Base-by-base conservation (phyloP, 2,329 filamentous ascomycete species). In the Xylariaceae sp. region DNA sequence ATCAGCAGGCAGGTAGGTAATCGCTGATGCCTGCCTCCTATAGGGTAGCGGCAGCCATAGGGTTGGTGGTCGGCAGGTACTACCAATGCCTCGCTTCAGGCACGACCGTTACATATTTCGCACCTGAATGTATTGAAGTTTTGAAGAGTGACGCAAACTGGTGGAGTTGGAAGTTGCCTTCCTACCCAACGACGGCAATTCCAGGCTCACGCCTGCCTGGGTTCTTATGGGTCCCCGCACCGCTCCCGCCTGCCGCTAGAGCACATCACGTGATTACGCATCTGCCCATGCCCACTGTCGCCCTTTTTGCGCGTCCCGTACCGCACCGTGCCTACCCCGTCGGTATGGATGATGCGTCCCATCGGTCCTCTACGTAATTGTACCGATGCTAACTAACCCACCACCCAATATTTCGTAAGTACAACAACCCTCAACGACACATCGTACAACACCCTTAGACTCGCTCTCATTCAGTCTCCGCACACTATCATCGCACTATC, bases 221-320 rank as follows among this genome's bases (percentile, higher is more conserved):
- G 23, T 30, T 4, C 23, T 30, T 45, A n/a, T 45, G 41, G 41
- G 41, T 13, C 41, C n/a, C 13, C 10, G 13, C 5, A 45, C 41
- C 5, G 9, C 10, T n/a, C 11, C 41, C 41, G 13, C 41, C 41
- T 10, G 13, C 23, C 23, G 13, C 37, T 41, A 9, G 37, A 10
- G 37, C 9, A 10, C 11, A 41, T 34, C 67, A 69, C 66, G 66
- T 69, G 68, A 68, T 41, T 65, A 68, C 68, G 68, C 65, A 68
- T 65, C 37, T 18, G 18, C 59, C 58, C 65, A 60, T 54, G 64
- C 7, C 37, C 37, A 41, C 37, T 13, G 44, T 53, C 41, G 15
- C 35, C 57, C 49, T 39, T 53, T 47, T 52, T 62, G 66, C 62
- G 64, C 53, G n/a, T n/a, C n/a, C 23, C 23, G 23, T 30, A 30